Evolutionary conservation across 2,329 filamentous ascomycete species (phyloP).

Genomic region (Ascochyta viciae-villosae): DNA sequence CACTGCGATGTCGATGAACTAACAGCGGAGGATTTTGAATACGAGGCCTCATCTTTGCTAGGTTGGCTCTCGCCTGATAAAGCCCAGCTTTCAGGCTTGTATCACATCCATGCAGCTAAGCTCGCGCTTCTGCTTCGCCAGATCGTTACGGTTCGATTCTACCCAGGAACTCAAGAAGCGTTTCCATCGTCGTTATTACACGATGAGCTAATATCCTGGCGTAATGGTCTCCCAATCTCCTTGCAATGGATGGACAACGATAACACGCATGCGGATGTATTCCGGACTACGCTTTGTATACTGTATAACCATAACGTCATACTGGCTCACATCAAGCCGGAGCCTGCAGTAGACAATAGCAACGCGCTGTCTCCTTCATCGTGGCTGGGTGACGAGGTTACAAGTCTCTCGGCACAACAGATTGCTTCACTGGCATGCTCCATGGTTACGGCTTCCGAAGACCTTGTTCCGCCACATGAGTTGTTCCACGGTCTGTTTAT

Average conservation of each 20-base stretch:
- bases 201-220: constrained; percentile 6
- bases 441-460: constrained; percentile 10
- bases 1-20: constrained; percentile 11
- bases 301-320: constrained; percentile 11
- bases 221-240: neutral
- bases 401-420: constrained; percentile 8
- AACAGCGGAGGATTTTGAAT: constrained; percentile 5
- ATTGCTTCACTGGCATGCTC: constrained; percentile 9
- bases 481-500: constrained; percentile 11
- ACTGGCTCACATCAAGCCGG: constrained; percentile 7
- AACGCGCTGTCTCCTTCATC: constrained; percentile 6
- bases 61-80: neutral
- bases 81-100: constrained; percentile 2
- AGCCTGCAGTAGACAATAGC: neutral
- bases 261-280: neutral
- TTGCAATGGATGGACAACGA: constrained; percentile 8
- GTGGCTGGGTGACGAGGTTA: constrained; percentile 11
- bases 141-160: constrained; percentile 12
- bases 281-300: constrained; percentile 6
- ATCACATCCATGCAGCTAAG: constrained; percentile 7
- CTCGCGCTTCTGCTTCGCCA: constrained; percentile 13
- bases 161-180: constrained; percentile 1
- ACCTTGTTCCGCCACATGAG: constrained; percentile 11
- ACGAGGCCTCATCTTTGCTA: neutral
- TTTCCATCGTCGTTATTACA: neutral